Evolutionary conservation across 2,329 filamentous ascomycete genomes (phyloP), one percentile per base, ranked within the genome.

Genomic region (Claviceps africana): DNA sequence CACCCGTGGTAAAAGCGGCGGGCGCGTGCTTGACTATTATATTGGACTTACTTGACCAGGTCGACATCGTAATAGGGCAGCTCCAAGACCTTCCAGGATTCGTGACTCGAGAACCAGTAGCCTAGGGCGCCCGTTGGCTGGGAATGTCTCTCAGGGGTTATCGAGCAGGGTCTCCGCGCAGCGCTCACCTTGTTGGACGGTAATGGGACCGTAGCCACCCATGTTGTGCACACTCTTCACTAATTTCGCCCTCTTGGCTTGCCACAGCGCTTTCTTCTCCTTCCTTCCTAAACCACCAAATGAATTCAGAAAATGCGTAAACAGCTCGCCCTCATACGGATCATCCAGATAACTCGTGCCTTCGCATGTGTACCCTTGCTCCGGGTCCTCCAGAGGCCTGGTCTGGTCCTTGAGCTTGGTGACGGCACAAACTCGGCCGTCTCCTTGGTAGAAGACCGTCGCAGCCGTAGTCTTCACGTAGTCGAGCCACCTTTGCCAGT

Each of bases 321-420:
- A 64, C 0, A 72, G 62, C 54, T 72, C 70, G 44, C 70, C 70
- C 53, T 72, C 70, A 45, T 70, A 72, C 1, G 70, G 70, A 49
- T 72, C 70, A 44, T 72, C 65, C 2, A 72, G 60, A 19, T 61
- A 60, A 0, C 56, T 57, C 5, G 53, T 57, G 35, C 60, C 62
- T 54, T 72, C 67, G 52, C 70, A 72, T 35, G 58, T 55, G 56
- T 72, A 71, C 1, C 56, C 55, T 50, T 65, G 64, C 19, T 58
- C 50, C 1, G 61, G 44, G 22, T 65, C 51, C 0, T 57, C 46
- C 56, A 68, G 59, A 0, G 62, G 56, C 1, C 67, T 58, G 2
- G 57, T 57, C 56, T 70, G 67, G 47, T 71, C 60, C 2, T 56
- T 60, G 39, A 72, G 65, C 5, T 55, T 60, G 0, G 67, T 65